These are phyloP conservation scores for Penicillium decumbens DNA, from an alignment of 2,329 filamentous ascomycete species.

Conservation along the genomic window DNA sequence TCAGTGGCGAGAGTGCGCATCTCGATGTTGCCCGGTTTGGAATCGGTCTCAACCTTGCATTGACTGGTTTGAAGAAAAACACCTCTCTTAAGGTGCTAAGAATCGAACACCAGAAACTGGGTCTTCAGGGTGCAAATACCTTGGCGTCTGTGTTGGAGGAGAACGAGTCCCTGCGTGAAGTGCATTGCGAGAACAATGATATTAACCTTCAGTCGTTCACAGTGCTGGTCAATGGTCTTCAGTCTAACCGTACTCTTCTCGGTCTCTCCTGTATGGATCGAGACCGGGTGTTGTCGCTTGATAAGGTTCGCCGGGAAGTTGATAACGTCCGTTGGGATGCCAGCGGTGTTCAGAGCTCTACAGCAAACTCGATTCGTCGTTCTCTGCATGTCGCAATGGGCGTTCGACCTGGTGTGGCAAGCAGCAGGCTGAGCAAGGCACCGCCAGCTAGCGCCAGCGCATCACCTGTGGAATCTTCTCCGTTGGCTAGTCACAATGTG, in stretches of 20 bases:
- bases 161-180: slow-evolving; percentile 59
- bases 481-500: slow-evolving; percentile 37
- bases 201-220: slow-evolving; percentile 68
- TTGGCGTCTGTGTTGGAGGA: slow-evolving; percentile 63
- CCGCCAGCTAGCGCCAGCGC: slow-evolving; percentile 18
- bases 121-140: slow-evolving; percentile 64
- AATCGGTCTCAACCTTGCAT: slow-evolving; percentile 62
- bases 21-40: slow-evolving; percentile 67
- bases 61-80: slow-evolving; percentile 62
- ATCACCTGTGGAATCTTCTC: slow-evolving; percentile 21
- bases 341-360: slow-evolving; percentile 27
- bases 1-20: slow-evolving; percentile 67
- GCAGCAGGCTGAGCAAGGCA: slow-evolving; percentile 33
- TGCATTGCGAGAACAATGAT: slow-evolving; percentile 68
- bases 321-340: slow-evolving; percentile 47
- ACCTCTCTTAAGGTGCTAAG: slow-evolving; percentile 57
- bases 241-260: slow-evolving; percentile 59
- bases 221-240: slow-evolving; percentile 63
- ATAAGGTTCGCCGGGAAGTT: slow-evolving; percentile 54
- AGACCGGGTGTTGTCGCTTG: slow-evolving; percentile 58
- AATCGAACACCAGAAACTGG: slow-evolving; percentile 65
- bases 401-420: slow-evolving; percentile 27
- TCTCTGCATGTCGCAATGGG: slow-evolving; percentile 41
- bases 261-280: slow-evolving; percentile 60
- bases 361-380: slow-evolving; percentile 41